phyloP scores from a whole-genome alignment of 495 filamentous ascomycete genomes.

The Bathelium albidoporum region DNA sequence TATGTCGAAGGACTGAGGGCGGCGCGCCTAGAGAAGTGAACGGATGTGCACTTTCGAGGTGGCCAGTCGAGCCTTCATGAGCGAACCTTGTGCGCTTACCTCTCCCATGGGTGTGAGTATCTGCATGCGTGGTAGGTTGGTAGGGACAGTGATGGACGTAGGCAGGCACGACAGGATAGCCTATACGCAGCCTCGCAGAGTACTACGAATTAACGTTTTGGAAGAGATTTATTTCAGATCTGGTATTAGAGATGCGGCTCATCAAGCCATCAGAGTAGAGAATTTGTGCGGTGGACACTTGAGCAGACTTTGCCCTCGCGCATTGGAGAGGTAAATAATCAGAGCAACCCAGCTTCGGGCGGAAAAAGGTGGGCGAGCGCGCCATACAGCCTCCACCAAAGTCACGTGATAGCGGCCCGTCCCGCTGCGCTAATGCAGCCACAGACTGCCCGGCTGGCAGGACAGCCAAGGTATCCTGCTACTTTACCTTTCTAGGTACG shows the following conservation, averaged over 20 bases:
- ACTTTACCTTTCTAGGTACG: too few relatives aligned
- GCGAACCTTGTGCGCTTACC: too few relatives aligned
- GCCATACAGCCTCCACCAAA: background rate
- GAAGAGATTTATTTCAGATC: background rate
- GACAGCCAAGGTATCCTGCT: too few relatives aligned
- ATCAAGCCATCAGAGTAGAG: background rate
- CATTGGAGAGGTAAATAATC: background rate
- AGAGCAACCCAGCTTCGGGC: background rate
- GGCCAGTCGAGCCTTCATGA: background rate
- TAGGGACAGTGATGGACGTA: background rate
- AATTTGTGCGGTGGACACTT: too few relatives aligned
- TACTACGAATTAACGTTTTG: background rate
- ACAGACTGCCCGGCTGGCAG: too few relatives aligned
- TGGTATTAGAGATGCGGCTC: background rate
- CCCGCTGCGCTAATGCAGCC: background rate
- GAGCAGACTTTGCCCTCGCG: background rate
- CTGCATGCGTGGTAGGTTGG: too few relatives aligned
- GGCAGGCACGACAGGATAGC: background rate
- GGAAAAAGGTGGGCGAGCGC: background rate
- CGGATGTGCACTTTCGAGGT: background rate
- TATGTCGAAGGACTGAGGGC: background rate
- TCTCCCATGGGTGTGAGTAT: too few relatives aligned
- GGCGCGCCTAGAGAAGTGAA: background rate
- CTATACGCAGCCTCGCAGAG: background rate
- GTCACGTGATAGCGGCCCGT: slow-evolving; percentile 3